Percentiles rank a stretch among this genome's conserved stretches.
phyloP scores from a whole-genome alignment of 2,329 filamentous ascomycete species.

The Exophiala sp. region DNA sequence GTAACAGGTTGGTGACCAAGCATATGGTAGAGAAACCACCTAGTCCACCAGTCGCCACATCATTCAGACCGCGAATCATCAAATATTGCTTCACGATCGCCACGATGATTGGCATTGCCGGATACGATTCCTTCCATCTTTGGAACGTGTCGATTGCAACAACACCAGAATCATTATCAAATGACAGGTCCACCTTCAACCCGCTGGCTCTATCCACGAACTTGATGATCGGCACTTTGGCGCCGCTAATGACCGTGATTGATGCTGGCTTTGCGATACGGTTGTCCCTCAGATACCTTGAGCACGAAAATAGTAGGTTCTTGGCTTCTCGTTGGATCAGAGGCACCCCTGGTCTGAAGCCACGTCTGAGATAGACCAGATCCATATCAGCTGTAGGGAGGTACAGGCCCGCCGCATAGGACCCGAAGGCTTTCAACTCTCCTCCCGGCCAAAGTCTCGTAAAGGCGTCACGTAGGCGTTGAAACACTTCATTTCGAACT shows the following conservation, averaged over 20 bases:
- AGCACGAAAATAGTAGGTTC: conserved; percentile 60
- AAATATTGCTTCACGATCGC: conserved; percentile 90
- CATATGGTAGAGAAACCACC: conserved; percentile 95
- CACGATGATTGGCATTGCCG: conserved; percentile 81
- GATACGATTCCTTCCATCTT: conserved; percentile 73
- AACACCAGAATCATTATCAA: conserved; percentile 84
- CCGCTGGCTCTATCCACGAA: conserved; percentile 75
- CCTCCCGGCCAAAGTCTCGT: conserved; percentile 56
- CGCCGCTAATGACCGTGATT: conserved; percentile 66
- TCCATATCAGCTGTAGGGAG: conserved; percentile 88
- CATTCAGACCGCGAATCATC: conserved; percentile 82
- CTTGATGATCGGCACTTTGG: conserved; percentile 89
- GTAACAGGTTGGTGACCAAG: conserved; percentile 82
- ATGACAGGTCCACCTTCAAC: conserved; percentile 86
- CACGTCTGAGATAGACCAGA: conserved; percentile 69
- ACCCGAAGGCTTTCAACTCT: conserved; percentile 77
- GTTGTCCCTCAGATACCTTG: conserved; percentile 54
- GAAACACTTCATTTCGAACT: conserved; percentile 69
- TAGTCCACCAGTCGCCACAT: conserved; percentile 85
- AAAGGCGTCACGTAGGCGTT: conserved; percentile 62
- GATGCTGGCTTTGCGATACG: conserved; percentile 57
- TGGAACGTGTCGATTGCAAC: conserved; percentile 76
- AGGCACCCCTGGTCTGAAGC: conserved; percentile 50
- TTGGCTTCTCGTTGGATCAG: conserved; percentile 43
- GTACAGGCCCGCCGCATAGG: conserved; percentile 80